These are phyloP conservation scores for Claviceps paspali DNA, from an alignment of 2,329 filamentous ascomycete genomes.

Conservation along the genomic window DNA sequence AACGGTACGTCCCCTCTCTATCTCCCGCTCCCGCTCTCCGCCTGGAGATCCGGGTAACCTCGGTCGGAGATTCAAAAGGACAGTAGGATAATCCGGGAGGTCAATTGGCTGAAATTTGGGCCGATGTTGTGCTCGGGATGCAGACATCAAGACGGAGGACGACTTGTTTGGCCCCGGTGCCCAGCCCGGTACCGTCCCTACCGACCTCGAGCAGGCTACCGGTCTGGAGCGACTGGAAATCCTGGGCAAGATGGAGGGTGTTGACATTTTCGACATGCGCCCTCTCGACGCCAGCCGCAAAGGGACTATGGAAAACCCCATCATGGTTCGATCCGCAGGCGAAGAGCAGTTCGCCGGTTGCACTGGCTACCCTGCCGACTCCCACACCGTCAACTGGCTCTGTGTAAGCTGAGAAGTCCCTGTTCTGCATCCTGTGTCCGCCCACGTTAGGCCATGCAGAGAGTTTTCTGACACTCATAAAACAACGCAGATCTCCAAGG, in stretches of 20 bases:
- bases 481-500: constrained; percentile 57
- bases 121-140: constrained; percentile 10
- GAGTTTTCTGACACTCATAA: neutral
- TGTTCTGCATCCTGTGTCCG: no score
- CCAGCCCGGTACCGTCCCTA: constrained; percentile 67
- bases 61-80: constrained; percentile 5
- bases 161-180: constrained; percentile 81
- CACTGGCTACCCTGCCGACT: constrained; percentile 87
- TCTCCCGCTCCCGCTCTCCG: constrained; percentile 3
- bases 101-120: neutral
- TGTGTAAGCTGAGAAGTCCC: constrained; percentile 45
- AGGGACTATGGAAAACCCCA: constrained; percentile 85
- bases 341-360: constrained; percentile 95
- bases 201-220: constrained; percentile 88
- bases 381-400: constrained; percentile 81
- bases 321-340: constrained; percentile 78
- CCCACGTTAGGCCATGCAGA: no score
- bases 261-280: constrained; percentile 97
- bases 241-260: constrained; percentile 96
- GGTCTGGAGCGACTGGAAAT: constrained; percentile 98
- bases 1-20: constrained; percentile 26
- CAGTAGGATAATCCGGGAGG: neutral
- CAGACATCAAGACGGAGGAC: constrained; percentile 70
- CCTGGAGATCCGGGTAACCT: constrained; percentile 9
- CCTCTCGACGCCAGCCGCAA: constrained; percentile 81